A percentile compares a stretch with the other conserved stretches of the same genome.
phyloP scores from a whole-genome alignment of 371 early-diverging fungal genomes.

The Saksenaea oblongispora region DNA sequence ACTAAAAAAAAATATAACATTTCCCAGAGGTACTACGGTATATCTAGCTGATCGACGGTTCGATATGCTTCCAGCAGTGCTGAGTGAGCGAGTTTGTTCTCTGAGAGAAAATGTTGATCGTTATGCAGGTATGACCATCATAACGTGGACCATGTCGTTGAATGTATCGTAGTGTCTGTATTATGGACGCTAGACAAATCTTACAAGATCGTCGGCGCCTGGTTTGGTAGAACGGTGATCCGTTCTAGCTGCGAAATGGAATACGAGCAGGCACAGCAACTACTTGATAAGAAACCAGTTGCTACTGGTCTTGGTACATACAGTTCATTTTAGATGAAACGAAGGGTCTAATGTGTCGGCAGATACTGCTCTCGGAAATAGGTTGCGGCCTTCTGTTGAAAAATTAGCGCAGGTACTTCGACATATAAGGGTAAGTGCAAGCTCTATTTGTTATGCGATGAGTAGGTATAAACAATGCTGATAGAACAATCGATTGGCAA shows the following conservation, averaged over 20 bases:
- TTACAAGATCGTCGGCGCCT: slow-evolving; percentile 50
- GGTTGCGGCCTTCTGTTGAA: slow-evolving; percentile 48
- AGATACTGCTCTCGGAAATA: slow-evolving; percentile 47
- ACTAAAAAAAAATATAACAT: neutral
- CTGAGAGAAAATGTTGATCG: slow-evolving; percentile 81
- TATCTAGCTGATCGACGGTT: slow-evolving; percentile 92
- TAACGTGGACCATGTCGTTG: neutral
- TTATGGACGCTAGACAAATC: slow-evolving; percentile 68
- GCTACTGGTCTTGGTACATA: slow-evolving; percentile 49
- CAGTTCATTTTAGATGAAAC: neutral
- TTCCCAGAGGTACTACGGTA: slow-evolving; percentile 84
- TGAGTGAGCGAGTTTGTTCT: slow-evolving; percentile 89
- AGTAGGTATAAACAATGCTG: neutral
- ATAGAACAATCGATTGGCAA: slow-evolving; percentile 56
- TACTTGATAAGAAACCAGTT: slow-evolving; percentile 66
- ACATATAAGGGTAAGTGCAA: slow-evolving; percentile 47
- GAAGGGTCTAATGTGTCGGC: neutral
- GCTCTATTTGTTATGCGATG: neutral
- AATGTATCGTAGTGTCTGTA: slow-evolving; percentile 65
- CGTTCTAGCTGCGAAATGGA: slow-evolving; percentile 80
- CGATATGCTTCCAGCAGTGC: slow-evolving; percentile 96
- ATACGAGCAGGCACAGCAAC: slow-evolving; percentile 92
- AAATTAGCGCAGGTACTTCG: slow-evolving; percentile 61
- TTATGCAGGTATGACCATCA: slow-evolving; percentile 60
- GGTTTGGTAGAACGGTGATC: slow-evolving; percentile 88